Evolutionary conservation across 2,329 filamentous ascomycete species (phyloP), one percentile per base, ranked within the genome.

Genomic region (Alternaria solani): DNA sequence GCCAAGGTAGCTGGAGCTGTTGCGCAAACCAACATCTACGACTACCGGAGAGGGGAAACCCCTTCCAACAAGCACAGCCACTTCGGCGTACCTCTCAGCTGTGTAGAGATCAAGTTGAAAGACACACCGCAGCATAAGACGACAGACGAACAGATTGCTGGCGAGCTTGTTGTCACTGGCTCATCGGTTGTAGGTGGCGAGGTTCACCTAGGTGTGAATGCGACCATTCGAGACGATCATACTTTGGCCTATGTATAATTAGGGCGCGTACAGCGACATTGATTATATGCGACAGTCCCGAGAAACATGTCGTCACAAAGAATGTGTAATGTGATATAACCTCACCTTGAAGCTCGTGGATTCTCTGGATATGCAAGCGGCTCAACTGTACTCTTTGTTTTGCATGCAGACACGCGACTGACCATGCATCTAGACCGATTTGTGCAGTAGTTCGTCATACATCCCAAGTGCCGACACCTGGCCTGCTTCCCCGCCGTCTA

Each of bases 1-100:
- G 83, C 92, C 25, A 87, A 88, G 62, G 91, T 98, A n/a, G 94
- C 94, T 2, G 95, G 95, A 38, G 90, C 94, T 1, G 87, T 96
- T n/a, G 84, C 90, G 1, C 94, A 98, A 80, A 96, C 92, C 7
- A 89, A 92, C 62, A 85, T 94, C 39, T 96, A 92, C 74, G 94
- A 98, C 76, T 98, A 98, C 78, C 84, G 94, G 49, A 66, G 84
- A 85, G 63, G 81, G 79, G 38, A 78, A 41, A 75, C 78, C 43
- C 52, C 67, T 7, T 75, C 65, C 64, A 74, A 69, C 53, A 78
- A 81, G 44, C 80, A 81, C 46, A 83, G 79, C 59, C 93, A 96
- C 77, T 97, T 98, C 73, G 95, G 95, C 3, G 84, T 90, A 9
- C 94, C 94, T 2, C 75, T 95, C 41, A 92, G 90, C 64, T 90